Conservation (phyloP, 768 basidiomycete genomes). For the Kwoniella shandongensis region DNA sequence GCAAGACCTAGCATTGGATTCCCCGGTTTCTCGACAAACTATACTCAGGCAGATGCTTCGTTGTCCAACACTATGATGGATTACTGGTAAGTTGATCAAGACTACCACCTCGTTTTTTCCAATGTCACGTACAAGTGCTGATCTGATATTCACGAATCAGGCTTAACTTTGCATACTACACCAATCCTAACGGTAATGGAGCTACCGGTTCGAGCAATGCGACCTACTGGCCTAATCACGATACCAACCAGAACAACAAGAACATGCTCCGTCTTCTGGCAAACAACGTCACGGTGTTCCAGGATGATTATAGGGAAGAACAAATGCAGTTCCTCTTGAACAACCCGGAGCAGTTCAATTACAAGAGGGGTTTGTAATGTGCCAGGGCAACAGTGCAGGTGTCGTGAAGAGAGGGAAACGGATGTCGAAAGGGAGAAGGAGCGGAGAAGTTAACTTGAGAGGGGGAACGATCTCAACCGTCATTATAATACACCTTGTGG, state of each 20-base stretch:
- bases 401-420: too few relatives aligned
- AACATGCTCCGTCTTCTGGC: slow-evolving; percentile 35
- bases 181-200: slow-evolving; percentile 30
- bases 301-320: slow-evolving; percentile 37
- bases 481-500: too few relatives aligned
- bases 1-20: background rate
- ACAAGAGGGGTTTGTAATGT: slow-evolving; percentile 11
- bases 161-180: slow-evolving; percentile 48
- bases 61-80: slow-evolving; percentile 35
- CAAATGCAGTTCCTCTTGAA: slow-evolving; percentile 42
- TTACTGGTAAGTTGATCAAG: slow-evolving; percentile 43
- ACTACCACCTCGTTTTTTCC: background rate
- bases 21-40: slow-evolving; percentile 19
- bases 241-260: slow-evolving; percentile 3
- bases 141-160: slow-evolving; percentile 15
- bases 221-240: slow-evolving; percentile 14
- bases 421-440: too few relatives aligned
- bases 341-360: slow-evolving; percentile 36
- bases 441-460: too few relatives aligned
- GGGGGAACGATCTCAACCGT: too few relatives aligned
- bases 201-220: background rate
- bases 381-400: too few relatives aligned
- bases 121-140: background rate
- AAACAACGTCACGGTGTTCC: slow-evolving; percentile 39
- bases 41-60: slow-evolving; percentile 22